phyloP scores from a whole-genome alignment of 257 asterid genomes.

The Gentiana macrophylla region DNA sequence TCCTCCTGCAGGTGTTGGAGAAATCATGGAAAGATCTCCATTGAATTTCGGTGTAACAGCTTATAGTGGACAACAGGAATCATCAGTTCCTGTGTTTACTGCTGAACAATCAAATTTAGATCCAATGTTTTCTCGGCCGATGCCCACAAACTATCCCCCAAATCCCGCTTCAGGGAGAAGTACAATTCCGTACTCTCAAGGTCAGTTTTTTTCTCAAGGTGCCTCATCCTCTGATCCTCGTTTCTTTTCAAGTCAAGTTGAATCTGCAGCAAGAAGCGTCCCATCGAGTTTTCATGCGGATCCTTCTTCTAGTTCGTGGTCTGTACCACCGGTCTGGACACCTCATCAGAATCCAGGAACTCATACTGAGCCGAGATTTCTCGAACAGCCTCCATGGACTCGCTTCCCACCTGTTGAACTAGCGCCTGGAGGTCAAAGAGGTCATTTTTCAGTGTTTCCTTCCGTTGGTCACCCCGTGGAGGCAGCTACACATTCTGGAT shows the following conservation, averaged over 20 bases:
- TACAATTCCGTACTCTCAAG: conserved; percentile 37
- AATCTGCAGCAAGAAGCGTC: conserved; percentile 26
- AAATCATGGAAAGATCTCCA: conserved; percentile 31
- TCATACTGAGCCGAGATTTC: conserved; percentile 30
- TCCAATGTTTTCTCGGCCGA: conserved; percentile 17
- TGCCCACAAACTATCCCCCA: conserved; percentile 18
- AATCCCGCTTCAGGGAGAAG: conserved; percentile 34
- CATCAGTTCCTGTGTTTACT: conserved; percentile 16
- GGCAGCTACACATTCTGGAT: conserved; percentile 19
- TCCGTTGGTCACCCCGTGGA: conserved; percentile 44
- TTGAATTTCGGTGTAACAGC: conserved; percentile 27
- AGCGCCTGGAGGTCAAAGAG: conserved; percentile 45
- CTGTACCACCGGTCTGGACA: conserved; percentile 36
- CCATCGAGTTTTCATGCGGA: conserved; percentile 34
- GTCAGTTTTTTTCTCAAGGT: conserved; percentile 33
- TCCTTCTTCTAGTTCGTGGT: conserved; percentile 23
- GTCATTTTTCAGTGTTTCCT: conserved; percentile 37
- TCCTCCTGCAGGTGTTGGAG: conserved; percentile 33
- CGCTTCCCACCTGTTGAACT: conserved; percentile 35
- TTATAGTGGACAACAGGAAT: conserved; percentile 37
- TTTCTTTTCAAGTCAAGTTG: conserved; percentile 36
- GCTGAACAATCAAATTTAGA: conserved; percentile 5
- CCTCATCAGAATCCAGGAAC: conserved; percentile 39
- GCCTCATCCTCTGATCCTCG: conserved; percentile 38
- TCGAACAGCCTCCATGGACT: conserved; percentile 44